Base-by-base conservation (phyloP, 495 filamentous ascomycete genomes). In the Rostrohypoxylon terebratum region DNA sequence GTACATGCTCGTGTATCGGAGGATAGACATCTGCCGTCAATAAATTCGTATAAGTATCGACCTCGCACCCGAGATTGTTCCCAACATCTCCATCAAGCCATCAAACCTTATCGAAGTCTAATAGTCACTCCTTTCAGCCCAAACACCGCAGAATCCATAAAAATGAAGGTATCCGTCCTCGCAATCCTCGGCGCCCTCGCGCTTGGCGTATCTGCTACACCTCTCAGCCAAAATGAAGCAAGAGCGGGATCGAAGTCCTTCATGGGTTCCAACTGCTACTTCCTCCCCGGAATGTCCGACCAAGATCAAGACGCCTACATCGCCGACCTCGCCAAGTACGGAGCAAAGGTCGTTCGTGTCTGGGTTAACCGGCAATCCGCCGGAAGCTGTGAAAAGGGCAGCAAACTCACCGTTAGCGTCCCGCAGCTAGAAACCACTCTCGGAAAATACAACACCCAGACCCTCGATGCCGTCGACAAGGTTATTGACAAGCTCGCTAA, bases 271-370 rank as follows among this genome's bases (percentile, higher is more conserved):
- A 83, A 78, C 67, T 23, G 66, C 51, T 81, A 83, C 62, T 81
- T 77, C 57, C 67, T 80, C 0, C 79, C 78, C 40, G 79, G 75
- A 1, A 59, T 81, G 11, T 74, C 73, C 3, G 68, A 75, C n/a
- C 23, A 68, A 11, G 79, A 80, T 38, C 81, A 83, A 58, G 63
- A 76, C n/a, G 44, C 33, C 8, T 83, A 81, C 67, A 78, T 83
- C 55, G 64, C 71, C 42, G 68, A 59, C 23, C 62, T 83, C 20
- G 65, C 74, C 16, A 50, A 48, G 5, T 71, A 76, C 48, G 80
- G 80, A 7, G 70, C 68, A 28, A 81, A 81, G 48, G 80, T 81
- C 9, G 55, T 82, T 4, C 74, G 81, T 8, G 58, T 82, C 6
- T 82, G 80, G 80, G 74, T 78, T 57, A 77, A 75, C 64, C 44